Percentiles rank a stretch among this genome's conserved stretches.
These are phyloP conservation scores for Fusarium liriodendri DNA, from an alignment of 2,329 filamentous ascomycete genomes.

Conservation along the genomic window DNA sequence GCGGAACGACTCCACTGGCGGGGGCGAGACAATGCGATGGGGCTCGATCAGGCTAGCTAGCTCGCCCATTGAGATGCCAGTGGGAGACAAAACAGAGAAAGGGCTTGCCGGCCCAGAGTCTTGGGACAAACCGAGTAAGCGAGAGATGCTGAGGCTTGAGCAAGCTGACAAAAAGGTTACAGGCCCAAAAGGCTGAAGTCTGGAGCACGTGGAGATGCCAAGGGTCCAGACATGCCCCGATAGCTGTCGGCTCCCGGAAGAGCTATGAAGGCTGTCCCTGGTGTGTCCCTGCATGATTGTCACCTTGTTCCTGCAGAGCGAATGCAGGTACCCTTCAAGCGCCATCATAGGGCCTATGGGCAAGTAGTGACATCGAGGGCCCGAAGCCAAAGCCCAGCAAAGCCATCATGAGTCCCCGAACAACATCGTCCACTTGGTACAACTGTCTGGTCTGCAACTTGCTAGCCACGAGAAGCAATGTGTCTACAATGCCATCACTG, in stretches of 20 bases:
- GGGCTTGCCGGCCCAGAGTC: neutral
- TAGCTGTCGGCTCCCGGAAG: conserved; percentile 14
- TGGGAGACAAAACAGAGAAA: neutral
- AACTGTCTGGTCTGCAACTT: neutral
- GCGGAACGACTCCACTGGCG: neutral
- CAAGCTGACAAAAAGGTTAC: conserved; percentile 5
- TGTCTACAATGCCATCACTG: neutral
- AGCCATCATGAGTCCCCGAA: neutral
- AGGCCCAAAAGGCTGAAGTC: conserved; percentile 5
- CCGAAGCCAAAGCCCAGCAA: neutral
- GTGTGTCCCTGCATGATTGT: conserved; percentile 15
- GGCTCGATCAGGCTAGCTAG: neutral
- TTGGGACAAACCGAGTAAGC: neutral
- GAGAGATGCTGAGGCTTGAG: conserved; percentile 4
- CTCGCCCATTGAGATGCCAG: conserved; percentile 1
- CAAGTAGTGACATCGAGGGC: conserved; percentile 5
- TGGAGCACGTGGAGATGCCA: conserved; percentile 20
- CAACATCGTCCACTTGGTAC: neutral
- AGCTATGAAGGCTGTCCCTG: neutral
- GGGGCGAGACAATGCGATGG: conserved; percentile 10
- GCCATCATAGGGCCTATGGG: neutral
- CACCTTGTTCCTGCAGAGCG: conserved; percentile 22
- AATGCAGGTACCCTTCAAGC: conserved; percentile 17
- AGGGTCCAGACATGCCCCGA: conserved; percentile 31
- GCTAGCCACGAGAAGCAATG: neutral